A percentile compares a stretch with the other conserved stretches of the same genome.
Evolutionary conservation across 177 flowering plant genomes (phyloP).

Genomic region (Vitis hybrid): DNA sequence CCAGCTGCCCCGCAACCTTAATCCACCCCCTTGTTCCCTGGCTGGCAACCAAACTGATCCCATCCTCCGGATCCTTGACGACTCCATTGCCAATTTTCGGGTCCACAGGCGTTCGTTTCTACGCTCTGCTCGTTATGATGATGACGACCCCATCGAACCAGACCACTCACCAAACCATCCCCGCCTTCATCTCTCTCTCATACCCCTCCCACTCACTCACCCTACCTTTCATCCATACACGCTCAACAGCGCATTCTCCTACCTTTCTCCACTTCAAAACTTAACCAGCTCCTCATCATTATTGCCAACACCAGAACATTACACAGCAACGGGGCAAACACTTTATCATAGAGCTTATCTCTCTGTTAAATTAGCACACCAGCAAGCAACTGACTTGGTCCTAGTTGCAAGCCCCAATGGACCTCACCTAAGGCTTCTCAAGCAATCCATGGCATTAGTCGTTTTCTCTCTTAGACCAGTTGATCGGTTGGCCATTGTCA

Average conservation of each 20-base stretch:
- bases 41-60: conserved; percentile 55
- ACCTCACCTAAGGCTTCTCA: conserved; percentile 76
- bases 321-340: conserved; percentile 20
- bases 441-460: conserved; percentile 82
- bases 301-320: conserved; percentile 11
- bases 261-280: conserved; percentile 21
- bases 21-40: conserved; percentile 30
- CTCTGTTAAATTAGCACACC: conserved; percentile 56
- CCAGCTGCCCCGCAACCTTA: conserved; percentile 68
- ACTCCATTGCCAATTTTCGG: conserved; percentile 79
- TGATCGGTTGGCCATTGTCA: conserved; percentile 83
- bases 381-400: conserved; percentile 69
- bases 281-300: conserved; percentile 29
- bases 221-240: conserved; percentile 21
- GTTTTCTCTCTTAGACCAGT: conserved; percentile 78
- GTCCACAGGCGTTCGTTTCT: conserved; percentile 80
- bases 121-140: conserved; percentile 70
- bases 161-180: conserved; percentile 33
- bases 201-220: conserved; percentile 29
- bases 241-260: conserved; percentile 9
- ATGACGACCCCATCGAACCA: conserved; percentile 79
- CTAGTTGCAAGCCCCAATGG: conserved; percentile 77
- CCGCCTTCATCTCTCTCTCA: conserved; percentile 53
- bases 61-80: conserved; percentile 72
- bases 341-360: conserved; percentile 46